Evolutionary conservation across 2,329 filamentous ascomycete species (phyloP).

Genomic region (Zasmidium citrigriseum): DNA sequence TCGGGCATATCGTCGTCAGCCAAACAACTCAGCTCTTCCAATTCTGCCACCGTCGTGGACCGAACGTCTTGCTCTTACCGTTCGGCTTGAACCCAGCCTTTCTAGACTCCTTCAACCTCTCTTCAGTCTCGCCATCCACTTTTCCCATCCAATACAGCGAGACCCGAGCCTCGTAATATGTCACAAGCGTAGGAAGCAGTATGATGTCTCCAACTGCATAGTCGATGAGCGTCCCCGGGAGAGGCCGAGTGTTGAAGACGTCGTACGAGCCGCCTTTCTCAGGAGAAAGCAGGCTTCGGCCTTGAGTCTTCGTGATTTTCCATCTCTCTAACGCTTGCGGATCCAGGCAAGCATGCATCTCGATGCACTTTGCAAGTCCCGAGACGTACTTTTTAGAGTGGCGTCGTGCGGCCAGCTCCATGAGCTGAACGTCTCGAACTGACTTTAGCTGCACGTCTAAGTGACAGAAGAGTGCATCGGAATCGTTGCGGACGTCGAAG

Average conservation of each 20-base stretch:
- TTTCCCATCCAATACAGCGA: too few species aligned
- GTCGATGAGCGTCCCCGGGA: slow-evolving; percentile 39
- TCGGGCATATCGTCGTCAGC: too few species aligned
- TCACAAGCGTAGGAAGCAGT: too few species aligned
- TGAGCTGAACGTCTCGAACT: slow-evolving; percentile 57
- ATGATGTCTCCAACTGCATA: too few species aligned
- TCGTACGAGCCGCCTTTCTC: slow-evolving; percentile 47
- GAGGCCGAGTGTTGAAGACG: slow-evolving; percentile 51
- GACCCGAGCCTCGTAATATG: too few species aligned
- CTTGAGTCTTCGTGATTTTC: slow-evolving; percentile 40
- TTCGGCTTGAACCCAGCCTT: too few species aligned
- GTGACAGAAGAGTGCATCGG: slow-evolving; percentile 54
- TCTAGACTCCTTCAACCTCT: too few species aligned
- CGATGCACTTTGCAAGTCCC: slow-evolving; percentile 45
- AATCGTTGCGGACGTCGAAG: slow-evolving; percentile 62
- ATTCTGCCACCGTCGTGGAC: too few species aligned
- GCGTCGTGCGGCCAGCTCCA: slow-evolving; percentile 50
- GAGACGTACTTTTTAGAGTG: slow-evolving; percentile 27
- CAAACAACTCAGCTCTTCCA: too few species aligned
- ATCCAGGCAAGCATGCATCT: slow-evolving; percentile 25
- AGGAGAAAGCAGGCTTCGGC: slow-evolving; percentile 43
- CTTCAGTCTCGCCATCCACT: too few species aligned
- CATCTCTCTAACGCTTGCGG: slow-evolving; percentile 26
- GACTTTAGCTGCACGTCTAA: slow-evolving; percentile 47
- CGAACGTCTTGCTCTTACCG: too few species aligned